Evolutionary conservation across 2,329 filamentous ascomycete genomes (phyloP), one percentile per base, ranked within the genome.

Genomic region (Penicillium sp.): DNA sequence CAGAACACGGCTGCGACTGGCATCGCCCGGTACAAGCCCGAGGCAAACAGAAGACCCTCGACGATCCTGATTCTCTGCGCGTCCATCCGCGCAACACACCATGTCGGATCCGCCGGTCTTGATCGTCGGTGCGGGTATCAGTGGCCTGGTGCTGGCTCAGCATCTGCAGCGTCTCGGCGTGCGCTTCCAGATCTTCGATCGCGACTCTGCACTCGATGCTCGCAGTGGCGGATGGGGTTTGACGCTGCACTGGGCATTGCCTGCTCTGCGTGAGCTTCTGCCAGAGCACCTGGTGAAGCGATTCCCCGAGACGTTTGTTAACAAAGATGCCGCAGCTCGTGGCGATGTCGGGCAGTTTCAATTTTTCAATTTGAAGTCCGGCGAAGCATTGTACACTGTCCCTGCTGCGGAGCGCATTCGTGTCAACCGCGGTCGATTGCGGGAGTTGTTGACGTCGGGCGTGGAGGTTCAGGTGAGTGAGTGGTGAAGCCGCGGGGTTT

Each of bases 241-340:
- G 41, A 83, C 79, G 0, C 65, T 84, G 41, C 78, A 83, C 55
- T 84, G 79, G 79, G 77, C 76, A 4, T 68, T 82, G 7, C 68
- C 74, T 0, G 69, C 68, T 1, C 64, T 83, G 27, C 67, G 73
- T 30, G 56, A 66, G 6, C 65, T 82, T 15, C 63, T 83, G 18
- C 75, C 78, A 0, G 55, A 67, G 0, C 60, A 72, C 9, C 58
- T 80, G 5, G 56, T 71, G 3, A 53, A 56, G 2, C 67, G 69
- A 0, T 58, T 81, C 2, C 67, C 71, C 1, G 71, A 75, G 32
- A 68, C 74, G 0, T 78, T 76, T 51, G 75, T 83, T 29, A 75
- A 78, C 55, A 64, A 71, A n/a, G 58, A 65, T 42, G 71, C 78
- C 52, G 72, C 74, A 8, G 59, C 64, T 40, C 58, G 67, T 34